Percentiles rank a stretch among this genome's conserved stretches.
Evolutionary conservation across 2,329 filamentous ascomycete genomes (phyloP).

Genomic region (Blumeria hordei): DNA sequence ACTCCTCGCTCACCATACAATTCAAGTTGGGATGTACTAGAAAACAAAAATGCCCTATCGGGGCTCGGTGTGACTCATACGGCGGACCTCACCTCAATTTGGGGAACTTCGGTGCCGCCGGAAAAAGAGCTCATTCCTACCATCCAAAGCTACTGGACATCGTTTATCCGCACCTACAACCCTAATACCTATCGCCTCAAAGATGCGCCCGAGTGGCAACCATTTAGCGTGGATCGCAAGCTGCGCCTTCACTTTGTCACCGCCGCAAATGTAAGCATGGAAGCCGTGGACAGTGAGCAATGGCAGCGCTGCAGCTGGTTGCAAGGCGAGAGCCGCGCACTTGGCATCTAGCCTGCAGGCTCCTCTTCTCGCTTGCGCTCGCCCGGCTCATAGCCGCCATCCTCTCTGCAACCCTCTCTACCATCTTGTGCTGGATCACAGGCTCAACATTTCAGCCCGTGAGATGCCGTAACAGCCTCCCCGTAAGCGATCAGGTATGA

Average conservation of each 20-base stretch:
- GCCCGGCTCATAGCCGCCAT: no score
- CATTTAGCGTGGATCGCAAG: constrained; percentile 15
- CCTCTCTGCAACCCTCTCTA: no score
- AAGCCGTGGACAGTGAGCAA: constrained; percentile 18
- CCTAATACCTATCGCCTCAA: constrained; percentile 31
- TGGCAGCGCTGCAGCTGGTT: constrained; percentile 12
- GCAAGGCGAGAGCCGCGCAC: background rate
- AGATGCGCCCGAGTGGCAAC: constrained; percentile 26
- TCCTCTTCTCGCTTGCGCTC: no score
- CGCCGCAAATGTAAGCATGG: constrained; percentile 19
- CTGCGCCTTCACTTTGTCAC: constrained; percentile 19
- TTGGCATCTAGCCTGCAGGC: no score
- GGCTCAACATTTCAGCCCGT: no score
- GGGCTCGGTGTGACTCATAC: constrained; percentile 44
- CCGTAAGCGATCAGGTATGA: no score
- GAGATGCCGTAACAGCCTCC: no score
- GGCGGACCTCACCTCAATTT: constrained; percentile 41
- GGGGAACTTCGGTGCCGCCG: constrained; percentile 33
- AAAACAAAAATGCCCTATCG: constrained; percentile 23
- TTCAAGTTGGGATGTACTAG: constrained; percentile 27
- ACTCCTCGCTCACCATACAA: no score
- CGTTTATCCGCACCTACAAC: constrained; percentile 41
- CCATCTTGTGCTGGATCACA: no score
- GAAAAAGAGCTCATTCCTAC: constrained; percentile 34
- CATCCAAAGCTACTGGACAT: constrained; percentile 49